A percentile compares a stretch with the other conserved stretches of the same genome.
Evolutionary conservation across 306 rosid species (phyloP).

Genomic region (Corylus americana): DNA sequence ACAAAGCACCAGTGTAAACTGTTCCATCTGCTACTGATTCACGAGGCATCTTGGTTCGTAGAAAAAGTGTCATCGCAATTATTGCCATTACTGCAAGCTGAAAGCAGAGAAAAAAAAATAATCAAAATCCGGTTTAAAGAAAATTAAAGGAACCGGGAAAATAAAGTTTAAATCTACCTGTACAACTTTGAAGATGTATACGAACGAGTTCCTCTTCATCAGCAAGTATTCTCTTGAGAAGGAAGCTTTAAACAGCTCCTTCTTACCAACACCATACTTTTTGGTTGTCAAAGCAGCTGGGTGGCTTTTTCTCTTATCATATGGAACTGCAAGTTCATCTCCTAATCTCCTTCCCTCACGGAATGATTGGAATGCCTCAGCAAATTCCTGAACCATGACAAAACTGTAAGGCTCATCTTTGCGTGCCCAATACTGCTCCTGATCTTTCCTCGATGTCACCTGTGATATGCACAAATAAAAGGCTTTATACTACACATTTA

Average conservation of each 20-base stretch:
- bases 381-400: slow-evolving; percentile 35
- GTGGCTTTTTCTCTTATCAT: slow-evolving; percentile 43
- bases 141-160: background rate
- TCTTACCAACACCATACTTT: slow-evolving; percentile 35
- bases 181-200: slow-evolving; percentile 39
- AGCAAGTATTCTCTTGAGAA: slow-evolving; percentile 37
- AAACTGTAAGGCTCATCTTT: slow-evolving; percentile 36
- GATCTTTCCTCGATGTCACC: slow-evolving; percentile 49
- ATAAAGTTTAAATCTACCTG: slow-evolving; percentile 29
- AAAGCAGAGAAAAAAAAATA: background rate
- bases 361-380: slow-evolving; percentile 40
- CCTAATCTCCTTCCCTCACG: slow-evolving; percentile 38
- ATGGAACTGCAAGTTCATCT: slow-evolving; percentile 43
- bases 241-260: slow-evolving; percentile 40
- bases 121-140: background rate
- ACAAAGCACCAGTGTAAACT: slow-evolving; percentile 38
- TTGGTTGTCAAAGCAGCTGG: slow-evolving; percentile 42
- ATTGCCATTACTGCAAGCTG: slow-evolving; percentile 34
- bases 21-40: slow-evolving; percentile 24
- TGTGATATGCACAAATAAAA: background rate
- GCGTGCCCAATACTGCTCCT: slow-evolving; percentile 45
- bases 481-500: background rate
- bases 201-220: slow-evolving; percentile 51
- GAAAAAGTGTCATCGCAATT: slow-evolving; percentile 33
- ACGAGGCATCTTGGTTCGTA: slow-evolving; percentile 40